Conservation (phyloP, 1,284 basidiomycete species). For the Cutaneotrichosporon cavernicola region DNA sequence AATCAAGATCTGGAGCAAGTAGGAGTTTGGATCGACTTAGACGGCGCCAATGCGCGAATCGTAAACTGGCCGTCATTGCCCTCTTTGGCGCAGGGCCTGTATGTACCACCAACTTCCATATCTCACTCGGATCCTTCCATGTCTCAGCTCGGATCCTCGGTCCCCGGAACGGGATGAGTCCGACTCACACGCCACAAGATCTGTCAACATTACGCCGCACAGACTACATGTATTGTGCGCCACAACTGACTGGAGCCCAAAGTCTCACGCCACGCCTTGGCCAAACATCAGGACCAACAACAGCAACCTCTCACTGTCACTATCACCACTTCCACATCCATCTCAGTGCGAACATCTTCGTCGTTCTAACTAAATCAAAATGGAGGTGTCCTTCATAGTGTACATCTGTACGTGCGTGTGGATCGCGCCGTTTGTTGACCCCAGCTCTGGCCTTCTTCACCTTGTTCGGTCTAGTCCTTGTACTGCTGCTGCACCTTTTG, state of each 20-base stretch:
- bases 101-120: neutral
- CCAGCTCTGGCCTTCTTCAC: neutral
- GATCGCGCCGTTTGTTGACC: neutral
- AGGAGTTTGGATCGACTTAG: neutral
- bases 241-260: neutral
- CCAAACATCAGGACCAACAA: neutral
- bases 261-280: neutral
- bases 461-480: neutral
- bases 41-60: neutral
- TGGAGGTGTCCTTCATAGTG: neutral
- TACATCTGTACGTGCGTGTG: slow-evolving; percentile 2
- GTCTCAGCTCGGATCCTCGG: neutral
- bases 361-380: neutral
- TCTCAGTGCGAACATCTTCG: neutral
- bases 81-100: neutral
- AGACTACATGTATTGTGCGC: neutral
- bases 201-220: neutral
- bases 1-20: slow-evolving; percentile 41
- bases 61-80: neutral
- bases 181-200: neutral
- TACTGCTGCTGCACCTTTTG: neutral
- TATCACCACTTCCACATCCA: neutral
- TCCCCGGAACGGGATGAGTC: neutral
- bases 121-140: neutral
- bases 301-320: neutral